phyloP scores from a whole-genome alignment of 2,329 filamentous ascomycete genomes.

The Penicillium sp. region DNA sequence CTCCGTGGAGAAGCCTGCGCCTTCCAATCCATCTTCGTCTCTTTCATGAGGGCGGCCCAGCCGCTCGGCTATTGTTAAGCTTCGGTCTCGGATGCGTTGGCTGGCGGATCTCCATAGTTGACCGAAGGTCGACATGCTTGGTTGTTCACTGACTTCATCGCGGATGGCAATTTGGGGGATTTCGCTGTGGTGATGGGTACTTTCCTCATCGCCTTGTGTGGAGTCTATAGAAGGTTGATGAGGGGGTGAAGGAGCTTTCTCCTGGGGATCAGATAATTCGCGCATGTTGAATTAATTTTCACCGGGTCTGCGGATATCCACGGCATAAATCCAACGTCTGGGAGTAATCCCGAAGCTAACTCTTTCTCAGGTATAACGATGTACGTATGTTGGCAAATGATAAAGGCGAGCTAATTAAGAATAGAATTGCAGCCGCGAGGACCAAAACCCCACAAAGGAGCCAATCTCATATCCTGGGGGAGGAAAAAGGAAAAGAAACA shows the following conservation, averaged over 20 bases:
- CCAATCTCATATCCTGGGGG: slow-evolving; percentile 10
- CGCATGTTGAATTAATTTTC: not conserved
- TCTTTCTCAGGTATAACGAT: not conserved
- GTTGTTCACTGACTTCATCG: slow-evolving; percentile 11
- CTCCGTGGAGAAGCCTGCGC: slow-evolving; percentile 18
- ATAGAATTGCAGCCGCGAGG: not conserved
- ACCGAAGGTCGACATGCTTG: slow-evolving; percentile 5
- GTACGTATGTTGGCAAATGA: not conserved
- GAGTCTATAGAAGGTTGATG: slow-evolving; percentile 6
- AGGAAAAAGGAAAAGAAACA: not conserved
- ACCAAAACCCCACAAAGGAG: slow-evolving; percentile 12
- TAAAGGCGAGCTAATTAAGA: not conserved
- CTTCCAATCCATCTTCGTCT: slow-evolving; percentile 23
- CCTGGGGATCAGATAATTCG: slow-evolving; percentile 13
- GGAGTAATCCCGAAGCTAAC: not conserved
- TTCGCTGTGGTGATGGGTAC: not conserved
- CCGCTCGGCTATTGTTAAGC: slow-evolving; percentile 20
- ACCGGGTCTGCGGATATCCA: not conserved
- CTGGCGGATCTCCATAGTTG: slow-evolving; percentile 23
- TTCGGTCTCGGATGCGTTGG: slow-evolving; percentile 17
- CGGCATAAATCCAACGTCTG: not conserved
- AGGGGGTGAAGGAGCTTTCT: slow-evolving; percentile 8
- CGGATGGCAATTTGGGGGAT: not conserved
- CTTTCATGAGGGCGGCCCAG: slow-evolving; percentile 24
- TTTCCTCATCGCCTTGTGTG: not conserved